A percentile compares a stretch with the other conserved stretches of the same genome.
These are phyloP conservation scores for Tulasnella sp. DNA, from an alignment of 768 basidiomycete genomes.

Conservation along the genomic window DNA sequence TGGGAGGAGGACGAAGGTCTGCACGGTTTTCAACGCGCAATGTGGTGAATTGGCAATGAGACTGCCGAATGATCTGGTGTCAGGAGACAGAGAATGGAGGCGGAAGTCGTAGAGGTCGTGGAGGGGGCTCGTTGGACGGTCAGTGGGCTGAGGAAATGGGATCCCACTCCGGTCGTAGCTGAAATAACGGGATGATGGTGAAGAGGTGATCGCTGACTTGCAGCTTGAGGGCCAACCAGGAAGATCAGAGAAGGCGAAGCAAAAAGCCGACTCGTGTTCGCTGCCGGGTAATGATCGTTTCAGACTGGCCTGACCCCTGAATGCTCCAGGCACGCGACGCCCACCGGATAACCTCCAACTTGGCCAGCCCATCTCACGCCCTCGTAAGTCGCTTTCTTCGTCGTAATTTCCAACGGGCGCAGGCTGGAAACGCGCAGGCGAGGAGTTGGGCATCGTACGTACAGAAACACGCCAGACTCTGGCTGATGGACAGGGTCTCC, in stretches of 20 bases:
- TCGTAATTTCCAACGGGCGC: background rate
- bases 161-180: background rate
- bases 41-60: too few relatives aligned
- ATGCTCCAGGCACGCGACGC: background rate
- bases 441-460: background rate
- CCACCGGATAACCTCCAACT: background rate
- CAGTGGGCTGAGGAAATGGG: background rate
- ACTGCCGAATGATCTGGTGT: too few relatives aligned
- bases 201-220: background rate
- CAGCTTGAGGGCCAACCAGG: background rate
- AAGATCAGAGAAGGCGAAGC: background rate
- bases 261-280: constrained; percentile 4
- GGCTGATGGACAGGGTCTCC: background rate
- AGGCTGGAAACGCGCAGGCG: background rate
- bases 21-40: too few relatives aligned
- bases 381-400: background rate
- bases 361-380: background rate
- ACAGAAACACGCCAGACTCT: background rate
- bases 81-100: too few relatives aligned
- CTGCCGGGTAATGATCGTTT: constrained; percentile 3
- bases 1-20: too few relatives aligned
- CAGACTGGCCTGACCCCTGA: constrained; percentile 1
- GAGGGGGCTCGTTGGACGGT: too few relatives aligned
- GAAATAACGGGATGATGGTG: background rate
- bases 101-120: too few relatives aligned